Evolutionary conservation across 2,329 filamentous ascomycete species (phyloP).

Genomic region (Scopulariopsis brevicaulis): DNA sequence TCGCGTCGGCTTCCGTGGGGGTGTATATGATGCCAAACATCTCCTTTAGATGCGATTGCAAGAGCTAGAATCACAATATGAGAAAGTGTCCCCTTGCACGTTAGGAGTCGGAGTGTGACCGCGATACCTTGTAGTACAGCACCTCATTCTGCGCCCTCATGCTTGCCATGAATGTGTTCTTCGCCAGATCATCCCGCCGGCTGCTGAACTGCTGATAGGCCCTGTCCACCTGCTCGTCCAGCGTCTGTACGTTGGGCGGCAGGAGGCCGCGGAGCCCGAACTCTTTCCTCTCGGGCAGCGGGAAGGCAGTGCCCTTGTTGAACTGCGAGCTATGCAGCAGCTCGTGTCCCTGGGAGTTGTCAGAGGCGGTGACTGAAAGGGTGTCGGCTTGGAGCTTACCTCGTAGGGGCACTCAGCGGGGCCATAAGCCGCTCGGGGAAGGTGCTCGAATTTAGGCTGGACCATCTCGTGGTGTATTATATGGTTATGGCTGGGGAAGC

Average conservation of each 20-base stretch:
- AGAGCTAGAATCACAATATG: constrained; percentile 33
- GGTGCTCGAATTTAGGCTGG: neutral
- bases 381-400: neutral
- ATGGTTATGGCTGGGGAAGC: neutral
- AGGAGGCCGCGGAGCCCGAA: constrained; percentile 67
- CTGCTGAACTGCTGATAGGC: constrained; percentile 71
- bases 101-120: neutral
- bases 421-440: neutral
- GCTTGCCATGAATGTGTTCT: constrained; percentile 81
- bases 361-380: neutral
- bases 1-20: constrained; percentile 80
- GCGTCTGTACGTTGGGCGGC: constrained; percentile 58
- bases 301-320: constrained; percentile 79
- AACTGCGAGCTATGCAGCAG: constrained; percentile 1
- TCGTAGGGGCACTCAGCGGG: neutral
- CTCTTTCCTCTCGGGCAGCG: constrained; percentile 50
- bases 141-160: constrained; percentile 81
- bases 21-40: constrained; percentile 92
- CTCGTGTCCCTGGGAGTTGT: neutral
- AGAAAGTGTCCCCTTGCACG: neutral
- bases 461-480: neutral
- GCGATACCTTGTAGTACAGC: constrained; percentile 59
- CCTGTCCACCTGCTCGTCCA: constrained; percentile 65
- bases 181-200: constrained; percentile 54
- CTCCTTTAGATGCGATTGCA: constrained; percentile 69